Percentiles rank a stretch among this genome's conserved stretches.
phyloP scores from a whole-genome alignment of 176 grass and related monocot genomes.

The Puya raimondii region DNA sequence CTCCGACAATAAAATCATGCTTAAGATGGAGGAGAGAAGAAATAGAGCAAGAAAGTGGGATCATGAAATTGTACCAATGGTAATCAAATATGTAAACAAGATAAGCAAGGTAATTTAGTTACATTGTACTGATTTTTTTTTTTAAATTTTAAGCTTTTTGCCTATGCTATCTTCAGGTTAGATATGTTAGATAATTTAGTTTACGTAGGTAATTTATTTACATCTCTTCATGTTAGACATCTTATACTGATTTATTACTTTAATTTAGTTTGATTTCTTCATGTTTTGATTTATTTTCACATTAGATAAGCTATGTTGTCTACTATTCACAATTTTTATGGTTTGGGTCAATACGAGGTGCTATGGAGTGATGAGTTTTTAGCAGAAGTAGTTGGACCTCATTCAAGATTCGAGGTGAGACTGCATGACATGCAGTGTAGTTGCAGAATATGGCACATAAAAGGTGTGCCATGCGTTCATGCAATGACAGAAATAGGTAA shows the following conservation, averaged over 20 bases:
- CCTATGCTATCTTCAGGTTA: too few species aligned
- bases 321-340: not conserved
- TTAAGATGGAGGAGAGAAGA: not conserved
- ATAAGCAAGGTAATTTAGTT: not conserved
- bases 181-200: too few species aligned
- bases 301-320: not conserved
- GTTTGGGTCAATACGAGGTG: not conserved
- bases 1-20: not conserved
- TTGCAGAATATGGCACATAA: slow-evolving; percentile 8
- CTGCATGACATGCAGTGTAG: not conserved
- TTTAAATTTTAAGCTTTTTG: too few species aligned
- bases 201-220: too few species aligned
- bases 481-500: not conserved
- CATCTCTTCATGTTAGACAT: too few species aligned
- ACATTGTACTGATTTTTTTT: too few species aligned
- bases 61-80: too few species aligned
- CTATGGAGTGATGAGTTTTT: too few species aligned
- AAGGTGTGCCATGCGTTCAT: not conserved
- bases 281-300: too few species aligned
- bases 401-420: not conserved
- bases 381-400: not conserved
- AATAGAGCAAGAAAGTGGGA: not conserved
- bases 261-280: too few species aligned
- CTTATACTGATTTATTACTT: too few species aligned
- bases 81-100: too few species aligned